Conservation (phyloP, 495 filamentous ascomycete genomes). For the Penicillium chermesinum region DNA sequence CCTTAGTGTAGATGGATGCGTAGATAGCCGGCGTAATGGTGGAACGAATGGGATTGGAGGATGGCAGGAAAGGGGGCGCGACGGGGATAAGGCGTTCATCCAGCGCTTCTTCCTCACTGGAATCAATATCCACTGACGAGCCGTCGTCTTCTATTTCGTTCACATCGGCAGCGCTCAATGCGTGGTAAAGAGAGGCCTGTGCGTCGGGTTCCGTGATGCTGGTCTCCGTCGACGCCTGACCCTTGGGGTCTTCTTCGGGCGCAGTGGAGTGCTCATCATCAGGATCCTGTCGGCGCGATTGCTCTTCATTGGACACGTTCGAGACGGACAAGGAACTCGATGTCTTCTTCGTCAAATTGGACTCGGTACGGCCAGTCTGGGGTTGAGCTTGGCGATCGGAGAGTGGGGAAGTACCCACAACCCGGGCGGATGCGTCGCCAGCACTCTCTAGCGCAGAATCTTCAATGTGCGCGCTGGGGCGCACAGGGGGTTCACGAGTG, state of each 20-base stretch:
- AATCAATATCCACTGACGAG: conserved; percentile 3
- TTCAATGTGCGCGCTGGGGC: conserved; percentile 2
- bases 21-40: conserved; percentile 69
- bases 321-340: conserved; percentile 22
- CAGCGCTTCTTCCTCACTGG: conserved; percentile 21
- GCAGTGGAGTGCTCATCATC: conserved; percentile 25
- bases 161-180: conserved; percentile 3
- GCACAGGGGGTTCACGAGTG: not conserved
- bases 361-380: conserved; percentile 17
- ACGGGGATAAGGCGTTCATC: conserved; percentile 52
- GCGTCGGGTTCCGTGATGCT: conserved; percentile 31
- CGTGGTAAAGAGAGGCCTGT: not conserved
- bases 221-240: conserved; percentile 28
- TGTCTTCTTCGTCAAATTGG: conserved; percentile 29
- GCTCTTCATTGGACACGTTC: conserved; percentile 19
- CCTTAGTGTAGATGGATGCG: conserved; percentile 80
- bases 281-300: conserved; percentile 10
- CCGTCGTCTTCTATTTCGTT: conserved; percentile 19
- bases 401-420: conserved; percentile 5
- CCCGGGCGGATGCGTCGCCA: conserved; percentile 3
- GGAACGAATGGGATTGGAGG: conserved; percentile 63
- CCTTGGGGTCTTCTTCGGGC: conserved; percentile 19
- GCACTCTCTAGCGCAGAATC: conserved; percentile 6
- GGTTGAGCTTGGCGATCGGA: conserved; percentile 5
- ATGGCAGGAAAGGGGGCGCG: conserved; percentile 61